Conservation (phyloP, 2,329 filamentous ascomycete species). For the Diplodia seriata region DNA sequence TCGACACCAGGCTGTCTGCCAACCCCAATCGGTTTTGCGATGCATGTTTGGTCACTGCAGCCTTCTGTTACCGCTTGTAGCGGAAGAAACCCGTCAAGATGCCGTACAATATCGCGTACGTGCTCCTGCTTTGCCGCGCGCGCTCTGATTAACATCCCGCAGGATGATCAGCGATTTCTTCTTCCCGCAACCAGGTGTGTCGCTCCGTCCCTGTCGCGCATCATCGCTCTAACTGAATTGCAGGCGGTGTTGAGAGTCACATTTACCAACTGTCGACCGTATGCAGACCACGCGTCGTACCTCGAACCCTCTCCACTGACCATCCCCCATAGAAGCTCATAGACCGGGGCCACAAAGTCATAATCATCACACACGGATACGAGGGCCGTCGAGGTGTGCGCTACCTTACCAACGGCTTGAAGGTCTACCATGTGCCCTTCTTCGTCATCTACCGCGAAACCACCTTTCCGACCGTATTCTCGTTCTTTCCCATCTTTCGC, state of each 20-base stretch:
- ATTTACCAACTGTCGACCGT: constrained; percentile 94
- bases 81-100: constrained; percentile 50
- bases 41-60: constrained; percentile 37
- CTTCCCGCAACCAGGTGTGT: constrained; percentile 84
- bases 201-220: not conserved
- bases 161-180: constrained; percentile 99
- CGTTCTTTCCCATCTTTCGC: constrained; percentile 96
- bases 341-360: constrained; percentile 96
- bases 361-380: constrained; percentile 96
- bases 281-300: constrained; percentile 37
- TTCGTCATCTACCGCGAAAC: constrained; percentile 92
- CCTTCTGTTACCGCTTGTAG: constrained; percentile 27
- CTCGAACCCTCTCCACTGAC: constrained; percentile 1
- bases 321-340: constrained; percentile 75
- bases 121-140: constrained; percentile 33
- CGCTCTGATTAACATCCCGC: constrained; percentile 37
- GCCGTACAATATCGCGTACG: constrained; percentile 75
- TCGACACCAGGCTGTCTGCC: constrained; percentile 10
- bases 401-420: constrained; percentile 96
- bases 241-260: constrained; percentile 91
- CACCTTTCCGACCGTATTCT: constrained; percentile 96
- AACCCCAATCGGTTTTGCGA: constrained; percentile 23
- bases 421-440: constrained; percentile 97
- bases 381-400: constrained; percentile 88
- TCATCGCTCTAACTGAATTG: constrained; percentile 35